Conservation (phyloP, 2,329 filamentous ascomycete species). For the Arthroderma sp. region DNA sequence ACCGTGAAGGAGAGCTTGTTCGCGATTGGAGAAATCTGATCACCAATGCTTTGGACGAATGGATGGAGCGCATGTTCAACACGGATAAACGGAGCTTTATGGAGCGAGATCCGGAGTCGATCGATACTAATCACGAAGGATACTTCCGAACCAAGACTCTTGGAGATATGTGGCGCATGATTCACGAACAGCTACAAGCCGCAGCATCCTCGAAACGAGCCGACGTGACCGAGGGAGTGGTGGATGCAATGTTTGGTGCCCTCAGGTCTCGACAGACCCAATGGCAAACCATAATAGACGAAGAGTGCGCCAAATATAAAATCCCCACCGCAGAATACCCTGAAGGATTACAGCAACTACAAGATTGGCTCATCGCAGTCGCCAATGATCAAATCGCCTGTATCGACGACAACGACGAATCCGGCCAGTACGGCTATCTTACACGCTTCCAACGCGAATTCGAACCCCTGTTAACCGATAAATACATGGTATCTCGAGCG, state of each 20-base stretch:
- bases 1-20: slow-evolving; percentile 77
- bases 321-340: slow-evolving; percentile 29
- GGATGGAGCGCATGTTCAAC: slow-evolving; percentile 84
- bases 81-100: slow-evolving; percentile 72
- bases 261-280: slow-evolving; percentile 69
- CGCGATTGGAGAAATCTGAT: slow-evolving; percentile 91
- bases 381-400: slow-evolving; percentile 98
- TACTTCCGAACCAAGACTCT: slow-evolving; percentile 86
- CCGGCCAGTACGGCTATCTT: slow-evolving; percentile 68
- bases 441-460: slow-evolving; percentile 76
- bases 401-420: slow-evolving; percentile 74
- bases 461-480: slow-evolving; percentile 63
- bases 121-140: slow-evolving; percentile 78
- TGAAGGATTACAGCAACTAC: slow-evolving; percentile 59
- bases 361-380: slow-evolving; percentile 90
- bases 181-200: slow-evolving; percentile 79
- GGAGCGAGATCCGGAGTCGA: slow-evolving; percentile 62
- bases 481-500: slow-evolving; percentile 61
- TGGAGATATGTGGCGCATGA: slow-evolving; percentile 93
- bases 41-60: slow-evolving; percentile 88
- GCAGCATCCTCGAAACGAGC: slow-evolving; percentile 72
- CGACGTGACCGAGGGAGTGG: slow-evolving; percentile 87
- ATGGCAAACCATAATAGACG: slow-evolving; percentile 79
- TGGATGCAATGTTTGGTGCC: slow-evolving; percentile 88
- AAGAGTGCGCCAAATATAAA: slow-evolving; percentile 67